Conservation (phyloP, 106 monocot genomes). For the Allium fistulosum region DNA sequence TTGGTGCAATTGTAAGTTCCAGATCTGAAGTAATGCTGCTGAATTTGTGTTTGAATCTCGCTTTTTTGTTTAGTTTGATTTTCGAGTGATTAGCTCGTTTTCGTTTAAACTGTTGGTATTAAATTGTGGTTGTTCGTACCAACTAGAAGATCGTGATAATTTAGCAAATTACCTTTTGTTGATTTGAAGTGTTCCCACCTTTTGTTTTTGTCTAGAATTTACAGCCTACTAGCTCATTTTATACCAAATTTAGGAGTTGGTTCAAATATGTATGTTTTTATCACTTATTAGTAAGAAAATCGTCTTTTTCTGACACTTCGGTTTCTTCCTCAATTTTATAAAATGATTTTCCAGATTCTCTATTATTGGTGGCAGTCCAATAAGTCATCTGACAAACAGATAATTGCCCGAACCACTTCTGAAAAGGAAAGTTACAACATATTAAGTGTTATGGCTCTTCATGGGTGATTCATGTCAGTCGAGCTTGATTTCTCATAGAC, state of each 20-base stretch:
- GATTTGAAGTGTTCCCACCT: conserved; percentile 4
- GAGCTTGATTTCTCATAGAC: neutral
- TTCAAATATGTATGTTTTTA: neutral
- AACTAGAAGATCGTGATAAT: neutral
- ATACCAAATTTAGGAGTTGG: neutral
- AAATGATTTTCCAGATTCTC: too few species aligned
- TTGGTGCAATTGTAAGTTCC: neutral
- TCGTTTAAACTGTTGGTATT: neutral
- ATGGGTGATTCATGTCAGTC: neutral
- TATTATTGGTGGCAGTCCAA: neutral
- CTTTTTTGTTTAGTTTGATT: neutral
- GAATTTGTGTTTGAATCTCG: neutral
- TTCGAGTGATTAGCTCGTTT: neutral
- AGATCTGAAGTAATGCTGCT: conserved; percentile 11
- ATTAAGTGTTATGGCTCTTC: neutral
- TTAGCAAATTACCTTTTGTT: neutral
- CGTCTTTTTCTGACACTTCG: neutral
- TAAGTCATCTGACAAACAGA: neutral
- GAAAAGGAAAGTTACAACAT: neutral
- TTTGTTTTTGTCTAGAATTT: neutral
- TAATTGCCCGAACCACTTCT: neutral
- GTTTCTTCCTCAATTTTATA: neutral
- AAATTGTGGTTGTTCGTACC: neutral
- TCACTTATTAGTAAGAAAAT: neutral
- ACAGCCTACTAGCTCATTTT: neutral